Percentiles rank a stretch among this genome's conserved stretches.
Evolutionary conservation across 495 filamentous ascomycete genomes (phyloP).

Genomic region (Podospora conica): DNA sequence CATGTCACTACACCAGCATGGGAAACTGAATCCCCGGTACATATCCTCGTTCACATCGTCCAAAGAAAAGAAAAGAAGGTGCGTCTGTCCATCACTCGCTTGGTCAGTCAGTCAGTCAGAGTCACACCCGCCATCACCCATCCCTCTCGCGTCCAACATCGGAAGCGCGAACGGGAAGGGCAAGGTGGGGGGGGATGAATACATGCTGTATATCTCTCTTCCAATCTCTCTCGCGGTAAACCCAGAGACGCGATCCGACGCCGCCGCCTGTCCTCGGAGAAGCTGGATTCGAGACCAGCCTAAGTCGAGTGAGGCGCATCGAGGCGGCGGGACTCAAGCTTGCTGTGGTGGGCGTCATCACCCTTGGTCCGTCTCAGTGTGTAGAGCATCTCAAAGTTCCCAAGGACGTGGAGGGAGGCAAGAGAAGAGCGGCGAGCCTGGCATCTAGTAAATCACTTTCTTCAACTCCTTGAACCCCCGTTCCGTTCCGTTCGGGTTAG

Average conservation of each 20-base stretch:
- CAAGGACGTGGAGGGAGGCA: no score
- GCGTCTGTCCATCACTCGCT: not conserved
- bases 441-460: not conserved
- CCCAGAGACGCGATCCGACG: not conserved
- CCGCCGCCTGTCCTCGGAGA: not conserved
- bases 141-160: not conserved
- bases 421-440: not conserved
- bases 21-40: not conserved
- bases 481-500: no score
- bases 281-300: not conserved
- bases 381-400: not conserved
- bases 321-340: no score
- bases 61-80: not conserved
- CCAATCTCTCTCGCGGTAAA: not conserved
- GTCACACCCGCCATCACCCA: not conserved
- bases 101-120: not conserved
- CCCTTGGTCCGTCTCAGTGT: not conserved
- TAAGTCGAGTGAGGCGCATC: no score
- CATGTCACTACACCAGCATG: not conserved
- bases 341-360: not conserved
- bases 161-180: not conserved
- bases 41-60: not conserved
- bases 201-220: not conserved
- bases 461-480: no score
- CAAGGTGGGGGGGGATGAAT: not conserved